Conservation (phyloP, 2,329 filamentous ascomycete species). For the Arthrinium puccinioides region DNA sequence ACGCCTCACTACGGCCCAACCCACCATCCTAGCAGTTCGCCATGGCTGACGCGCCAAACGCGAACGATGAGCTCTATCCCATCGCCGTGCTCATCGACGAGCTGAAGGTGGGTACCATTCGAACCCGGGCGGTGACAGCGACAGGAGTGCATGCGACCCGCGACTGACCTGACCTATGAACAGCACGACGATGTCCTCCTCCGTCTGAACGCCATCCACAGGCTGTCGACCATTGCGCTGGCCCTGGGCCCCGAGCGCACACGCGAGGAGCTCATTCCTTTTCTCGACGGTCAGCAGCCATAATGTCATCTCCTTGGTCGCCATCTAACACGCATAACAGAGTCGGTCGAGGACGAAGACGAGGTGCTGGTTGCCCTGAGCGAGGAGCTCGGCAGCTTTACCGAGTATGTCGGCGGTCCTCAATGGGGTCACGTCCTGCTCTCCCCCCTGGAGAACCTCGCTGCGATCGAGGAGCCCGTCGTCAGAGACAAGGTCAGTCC, state of each 20-base stretch:
- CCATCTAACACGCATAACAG: conserved; percentile 37
- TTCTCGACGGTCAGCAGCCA: conserved; percentile 77
- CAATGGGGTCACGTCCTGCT: conserved; percentile 93
- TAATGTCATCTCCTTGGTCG: background rate
- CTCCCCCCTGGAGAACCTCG: conserved; percentile 94
- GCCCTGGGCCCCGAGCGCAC: conserved; percentile 94
- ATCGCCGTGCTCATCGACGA: conserved; percentile 99
- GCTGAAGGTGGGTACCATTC: conserved; percentile 68
- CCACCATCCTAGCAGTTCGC: conserved; percentile 31
- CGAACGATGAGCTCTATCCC: conserved; percentile 98
- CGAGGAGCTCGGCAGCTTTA: conserved; percentile 92
- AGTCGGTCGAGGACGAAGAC: conserved; percentile 98
- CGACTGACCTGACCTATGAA: conserved; percentile 15
- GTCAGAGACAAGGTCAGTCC: conserved; percentile 85
- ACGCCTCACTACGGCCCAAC: conserved; percentile 2
- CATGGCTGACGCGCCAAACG: conserved; percentile 84
- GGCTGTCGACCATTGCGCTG: conserved; percentile 94
- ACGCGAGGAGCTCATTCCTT: conserved; percentile 96
- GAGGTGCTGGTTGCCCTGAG: conserved; percentile 95
- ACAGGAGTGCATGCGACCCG: no score
- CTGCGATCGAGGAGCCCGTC: conserved; percentile 95
- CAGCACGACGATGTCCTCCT: conserved; percentile 98
- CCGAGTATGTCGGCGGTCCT: conserved; percentile 94
- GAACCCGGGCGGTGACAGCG: conserved; percentile 14
- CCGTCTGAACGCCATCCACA: conserved; percentile 95